These are phyloP conservation scores for Handroanthus guayacan DNA, from an alignment of 257 asterid genomes.

Conservation along the genomic window DNA sequence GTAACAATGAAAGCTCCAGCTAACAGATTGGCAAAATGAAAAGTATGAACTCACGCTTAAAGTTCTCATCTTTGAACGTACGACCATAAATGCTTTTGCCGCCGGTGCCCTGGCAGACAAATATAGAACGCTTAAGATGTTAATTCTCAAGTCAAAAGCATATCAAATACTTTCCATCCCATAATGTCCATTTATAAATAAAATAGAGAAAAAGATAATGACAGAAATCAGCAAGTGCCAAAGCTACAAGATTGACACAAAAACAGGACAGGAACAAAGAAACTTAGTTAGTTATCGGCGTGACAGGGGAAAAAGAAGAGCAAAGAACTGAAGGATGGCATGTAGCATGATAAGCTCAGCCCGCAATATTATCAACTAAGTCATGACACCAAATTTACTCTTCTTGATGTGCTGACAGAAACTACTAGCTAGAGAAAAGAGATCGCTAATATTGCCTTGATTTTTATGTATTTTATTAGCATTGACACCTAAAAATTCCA, in stretches of 20 bases:
- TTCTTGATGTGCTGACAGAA: conserved; percentile 8
- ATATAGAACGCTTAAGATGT: not conserved
- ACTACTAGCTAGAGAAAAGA: conserved; percentile 23
- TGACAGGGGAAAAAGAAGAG: not conserved
- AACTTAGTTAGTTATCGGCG: not conserved
- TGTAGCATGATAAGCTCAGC: conserved; percentile 2
- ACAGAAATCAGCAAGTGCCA: not conserved
- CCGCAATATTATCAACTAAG: not conserved
- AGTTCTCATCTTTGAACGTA: conserved; percentile 94
- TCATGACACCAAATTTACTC: not conserved
- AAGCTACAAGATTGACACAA: conserved; percentile 14
- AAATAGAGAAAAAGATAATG: not conserved
- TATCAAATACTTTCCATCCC: not conserved
- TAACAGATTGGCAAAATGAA: conserved; percentile 23
- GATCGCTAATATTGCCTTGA: not conserved
- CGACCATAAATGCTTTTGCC: conserved; percentile 98
- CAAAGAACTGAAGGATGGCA: conserved; percentile 22
- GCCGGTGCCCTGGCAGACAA: conserved; percentile 78
- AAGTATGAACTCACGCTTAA: conserved; percentile 67
- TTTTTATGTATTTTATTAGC: not conserved
- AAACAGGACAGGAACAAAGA: conserved; percentile 4
- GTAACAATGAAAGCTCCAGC: conserved; percentile 21
- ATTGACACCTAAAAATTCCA: not conserved
- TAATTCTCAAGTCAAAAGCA: not conserved
- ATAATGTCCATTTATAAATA: not conserved